Conservation (phyloP, 352 stramenopile species). For the Phytophthora colocasiae region DNA sequence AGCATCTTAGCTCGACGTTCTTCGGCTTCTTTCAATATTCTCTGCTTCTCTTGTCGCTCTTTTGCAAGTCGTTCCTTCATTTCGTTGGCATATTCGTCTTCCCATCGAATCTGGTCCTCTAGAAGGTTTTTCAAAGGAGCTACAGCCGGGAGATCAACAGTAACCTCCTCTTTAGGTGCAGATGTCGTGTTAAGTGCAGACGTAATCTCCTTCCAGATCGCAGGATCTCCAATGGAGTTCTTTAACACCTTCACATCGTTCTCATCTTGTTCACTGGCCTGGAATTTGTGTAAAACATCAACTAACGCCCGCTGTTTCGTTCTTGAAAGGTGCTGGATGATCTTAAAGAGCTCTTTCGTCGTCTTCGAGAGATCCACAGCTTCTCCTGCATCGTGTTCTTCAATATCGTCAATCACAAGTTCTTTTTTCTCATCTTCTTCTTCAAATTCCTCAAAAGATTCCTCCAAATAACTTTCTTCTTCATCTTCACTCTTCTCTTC, state of each 20-base stretch:
- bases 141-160: slow-evolving; percentile 3
- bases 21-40: slow-evolving; percentile 57
- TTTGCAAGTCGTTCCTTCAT: slow-evolving; percentile 50
- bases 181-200: slow-evolving; percentile 23
- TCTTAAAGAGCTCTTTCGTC: slow-evolving; percentile 62
- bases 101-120: slow-evolving; percentile 66
- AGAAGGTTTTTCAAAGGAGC: slow-evolving; percentile 50
- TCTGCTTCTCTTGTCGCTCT: slow-evolving; percentile 65
- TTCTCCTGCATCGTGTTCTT: slow-evolving; percentile 19
- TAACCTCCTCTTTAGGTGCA: background rate
- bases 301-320: slow-evolving; percentile 72
- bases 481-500: slow-evolving; percentile 32
- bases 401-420: slow-evolving; percentile 40
- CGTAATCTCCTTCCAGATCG: slow-evolving; percentile 80
- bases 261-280: slow-evolving; percentile 56
- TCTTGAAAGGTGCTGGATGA: slow-evolving; percentile 77
- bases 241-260: slow-evolving; percentile 60
- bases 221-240: slow-evolving; percentile 73
- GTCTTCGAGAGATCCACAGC: slow-evolving; percentile 47
- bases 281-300: slow-evolving; percentile 69
- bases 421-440: slow-evolving; percentile 42
- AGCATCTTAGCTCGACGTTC: slow-evolving; percentile 59
- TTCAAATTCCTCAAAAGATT: slow-evolving; percentile 89
- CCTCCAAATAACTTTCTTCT: slow-evolving; percentile 78
- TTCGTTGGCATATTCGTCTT: slow-evolving; percentile 66